Base-by-base conservation (phyloP, 1,284 basidiomycete species). In the Austroboletus olivaceoglutinosus region DNA sequence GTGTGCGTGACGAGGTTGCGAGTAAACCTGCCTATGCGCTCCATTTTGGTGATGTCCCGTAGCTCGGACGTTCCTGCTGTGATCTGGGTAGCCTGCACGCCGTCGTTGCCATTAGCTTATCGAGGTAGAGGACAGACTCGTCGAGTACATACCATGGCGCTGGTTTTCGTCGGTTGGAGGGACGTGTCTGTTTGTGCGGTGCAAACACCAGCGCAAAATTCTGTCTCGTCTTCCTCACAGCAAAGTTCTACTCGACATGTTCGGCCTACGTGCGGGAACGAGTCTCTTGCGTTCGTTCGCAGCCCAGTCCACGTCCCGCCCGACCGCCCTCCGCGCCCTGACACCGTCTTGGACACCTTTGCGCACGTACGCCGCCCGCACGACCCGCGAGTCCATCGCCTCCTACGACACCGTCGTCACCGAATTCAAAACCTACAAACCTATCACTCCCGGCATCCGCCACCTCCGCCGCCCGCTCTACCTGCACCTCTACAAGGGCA, bases 11-110 rank as follows among this genome's bases (percentile, higher is more conserved):
- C 18, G 6, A 11, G 19, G 5, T 11, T 40, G 19, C 19, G 21
- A 13, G 21, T 8, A n/a, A 43, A 51, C 78, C 52, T 49, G 88
- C 92, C 93, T 70, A 97, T 97, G 55, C 93, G 89, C 81, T 97
- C 93, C 83, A 96, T 93, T 78, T 93, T 94, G 48, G 93, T 94
- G 51, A 94, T 86, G 65, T 96, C 93, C 53, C 91, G 82, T 55
- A 94, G 70, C 69, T 90, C 86, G 39, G 86, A 81, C 43, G 85
- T 83, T 33, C 83, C 84, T 52, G 86, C 83, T 4, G 83, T 74
- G 59, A 91, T 90, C 68, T 86, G 80, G 61, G 83, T 76, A 15
- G 85, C 80, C 83, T 83, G 44, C 41, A 27, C 38, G 36, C 45
- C 25, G 41, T 16, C 54, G 59, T 53, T 33, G 33, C 13, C 25